These are phyloP conservation scores for Sugiyamaella neomexicana DNA, from an alignment of 1,139 yeast genomes.

Conservation along the genomic window DNA sequence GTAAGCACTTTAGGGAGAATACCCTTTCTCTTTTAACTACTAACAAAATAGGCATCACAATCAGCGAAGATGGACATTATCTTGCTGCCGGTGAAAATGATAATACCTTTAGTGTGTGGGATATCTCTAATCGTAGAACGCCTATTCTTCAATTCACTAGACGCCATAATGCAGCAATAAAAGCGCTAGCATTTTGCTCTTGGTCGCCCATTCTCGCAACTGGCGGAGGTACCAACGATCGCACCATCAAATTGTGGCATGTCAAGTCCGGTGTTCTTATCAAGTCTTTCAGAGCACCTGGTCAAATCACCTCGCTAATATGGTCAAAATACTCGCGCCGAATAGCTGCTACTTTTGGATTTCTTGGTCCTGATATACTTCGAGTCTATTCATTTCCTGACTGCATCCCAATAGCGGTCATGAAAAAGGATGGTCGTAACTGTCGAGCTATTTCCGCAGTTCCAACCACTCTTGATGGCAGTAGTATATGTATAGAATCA, in stretches of 20 bases:
- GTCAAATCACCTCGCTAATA: constrained; percentile 74
- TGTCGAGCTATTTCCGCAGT: constrained; percentile 66
- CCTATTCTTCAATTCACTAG: constrained; percentile 30
- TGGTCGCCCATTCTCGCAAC: constrained; percentile 65
- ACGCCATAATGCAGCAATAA: constrained; percentile 46
- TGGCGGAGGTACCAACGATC: constrained; percentile 93
- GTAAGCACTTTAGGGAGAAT: too few species aligned
- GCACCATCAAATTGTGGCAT: constrained; percentile 82
- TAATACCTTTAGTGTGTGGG: constrained; percentile 38
- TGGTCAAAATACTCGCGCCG: constrained; percentile 72
- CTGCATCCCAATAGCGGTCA: constrained; percentile 52
- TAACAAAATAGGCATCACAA: constrained; percentile 41
- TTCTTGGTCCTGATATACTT: constrained; percentile 45
- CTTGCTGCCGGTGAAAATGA: constrained; percentile 41
- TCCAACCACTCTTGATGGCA: constrained; percentile 56
- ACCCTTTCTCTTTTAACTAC: too few species aligned
- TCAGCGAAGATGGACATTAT: constrained; percentile 32
- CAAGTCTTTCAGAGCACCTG: constrained; percentile 54
- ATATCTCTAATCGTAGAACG: constrained; percentile 23
- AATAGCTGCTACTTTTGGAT: constrained; percentile 79
- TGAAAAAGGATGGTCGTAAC: constrained; percentile 50
- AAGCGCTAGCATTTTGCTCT: constrained; percentile 73
- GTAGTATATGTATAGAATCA: not conserved
- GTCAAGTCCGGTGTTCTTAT: constrained; percentile 68
- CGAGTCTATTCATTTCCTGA: constrained; percentile 67